A percentile compares a stretch with the other conserved stretches of the same genome.
Evolutionary conservation across 129 eudicot genomes (phyloP).

Genomic region (Helianthus annuus): HanXRQr2.0-SUNRISE NC_035440.2:100528915-100529414

Average conservation of each 20-base stretch:
- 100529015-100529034: conserved; percentile 38
- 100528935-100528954: too few species aligned
- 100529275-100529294: background rate
- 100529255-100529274: too few species aligned
- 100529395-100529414: conserved; percentile 60
- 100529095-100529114: conserved; percentile 36
- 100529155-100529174: conserved; percentile 73
- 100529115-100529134: conserved; percentile 64
- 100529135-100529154: conserved; percentile 71
- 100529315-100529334: conserved; percentile 81
- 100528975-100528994: too few species aligned
- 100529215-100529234: conserved; percentile 87
- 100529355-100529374: conserved; percentile 73
- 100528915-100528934: too few species aligned
- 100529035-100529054: conserved; percentile 51
- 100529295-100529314: conserved; percentile 80
- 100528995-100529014: conserved; percentile 27
- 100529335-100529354: conserved; percentile 86
- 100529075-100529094: conserved; percentile 52
- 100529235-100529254: background rate
- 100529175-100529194: conserved; percentile 65
- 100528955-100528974: too few species aligned
- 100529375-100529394: conserved; percentile 90
- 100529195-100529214: conserved; percentile 92
- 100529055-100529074: conserved; percentile 61